These are phyloP conservation scores for Geotrichum klebahnii DNA, from an alignment of 1,139 yeast genomes.

Conservation along the genomic window DNA sequence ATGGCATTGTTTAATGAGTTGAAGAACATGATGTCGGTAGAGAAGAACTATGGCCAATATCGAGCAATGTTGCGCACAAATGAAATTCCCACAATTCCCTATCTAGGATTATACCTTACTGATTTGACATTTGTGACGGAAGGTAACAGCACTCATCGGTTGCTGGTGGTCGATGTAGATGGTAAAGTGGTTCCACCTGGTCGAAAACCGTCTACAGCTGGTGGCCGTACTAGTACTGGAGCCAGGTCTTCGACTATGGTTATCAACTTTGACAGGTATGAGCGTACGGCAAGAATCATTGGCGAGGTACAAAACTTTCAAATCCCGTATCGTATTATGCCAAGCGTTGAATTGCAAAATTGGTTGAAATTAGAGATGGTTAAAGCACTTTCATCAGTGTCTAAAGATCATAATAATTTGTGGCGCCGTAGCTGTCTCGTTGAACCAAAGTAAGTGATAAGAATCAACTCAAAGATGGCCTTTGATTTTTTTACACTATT, in stretches of 20 bases:
- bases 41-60: constrained; percentile 74
- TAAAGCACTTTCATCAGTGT: constrained; percentile 33
- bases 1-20: constrained; percentile 61
- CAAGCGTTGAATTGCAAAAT: constrained; percentile 33
- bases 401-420: constrained; percentile 36
- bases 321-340: constrained; percentile 46
- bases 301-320: constrained; percentile 79
- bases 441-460: constrained; percentile 33
- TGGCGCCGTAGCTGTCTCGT: constrained; percentile 41
- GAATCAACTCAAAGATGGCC: neutral
- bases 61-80: constrained; percentile 59
- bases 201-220: neutral
- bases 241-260: constrained; percentile 44
- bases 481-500: neutral
- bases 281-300: constrained; percentile 66
- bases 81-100: constrained; percentile 75
- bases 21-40: constrained; percentile 72
- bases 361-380: constrained; percentile 40
- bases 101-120: constrained; percentile 75
- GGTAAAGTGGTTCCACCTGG: constrained; percentile 13
- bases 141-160: constrained; percentile 65
- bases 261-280: constrained; percentile 79
- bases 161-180: constrained; percentile 35
- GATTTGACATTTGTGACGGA: constrained; percentile 85
- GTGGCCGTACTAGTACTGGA: neutral